phyloP scores from a whole-genome alignment of 805 yeast species.

The Starmerella geochares region DNA sequence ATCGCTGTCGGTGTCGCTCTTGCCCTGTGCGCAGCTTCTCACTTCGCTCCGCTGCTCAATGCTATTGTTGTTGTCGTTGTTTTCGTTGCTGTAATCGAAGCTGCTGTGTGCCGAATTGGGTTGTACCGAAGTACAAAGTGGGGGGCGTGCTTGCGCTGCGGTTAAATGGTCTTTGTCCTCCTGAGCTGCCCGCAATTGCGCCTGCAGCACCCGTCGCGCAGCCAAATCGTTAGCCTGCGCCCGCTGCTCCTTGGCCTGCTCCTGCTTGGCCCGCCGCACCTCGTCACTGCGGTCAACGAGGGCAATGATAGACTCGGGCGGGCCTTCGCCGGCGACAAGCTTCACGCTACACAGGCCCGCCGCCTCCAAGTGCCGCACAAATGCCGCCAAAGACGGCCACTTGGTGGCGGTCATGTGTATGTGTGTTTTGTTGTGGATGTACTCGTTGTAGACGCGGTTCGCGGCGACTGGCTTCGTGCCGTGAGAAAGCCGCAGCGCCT shows the following conservation, averaged over 20 bases:
- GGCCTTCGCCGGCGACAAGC: background rate
- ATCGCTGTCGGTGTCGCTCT: too few relatives aligned
- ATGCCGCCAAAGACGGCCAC: conserved; percentile 61
- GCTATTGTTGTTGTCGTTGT: too few relatives aligned
- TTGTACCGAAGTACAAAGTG: too few relatives aligned
- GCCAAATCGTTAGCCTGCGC: background rate
- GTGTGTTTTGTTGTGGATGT: conserved; percentile 71
- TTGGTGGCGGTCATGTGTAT: conserved; percentile 83
- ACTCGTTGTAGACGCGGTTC: conserved; percentile 82
- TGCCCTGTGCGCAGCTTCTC: too few relatives aligned
- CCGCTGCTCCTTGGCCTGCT: background rate
- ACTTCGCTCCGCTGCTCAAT: too few relatives aligned
- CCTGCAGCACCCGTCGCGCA: background rate
- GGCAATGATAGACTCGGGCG: conserved; percentile 11
- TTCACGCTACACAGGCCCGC: conserved; percentile 12
- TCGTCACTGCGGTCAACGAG: conserved; percentile 6
- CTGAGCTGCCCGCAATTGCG: background rate
- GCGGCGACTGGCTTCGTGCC: conserved; percentile 74
- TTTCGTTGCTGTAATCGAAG: too few relatives aligned
- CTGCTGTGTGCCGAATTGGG: too few relatives aligned
- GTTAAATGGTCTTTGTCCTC: background rate
- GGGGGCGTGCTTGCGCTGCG: too few relatives aligned
- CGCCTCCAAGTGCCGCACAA: conserved; percentile 49
- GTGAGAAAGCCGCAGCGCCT: conserved; percentile 53
- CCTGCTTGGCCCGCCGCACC: background rate